Evolutionary conservation across 1,284 basidiomycete species (phyloP), one percentile per base, ranked within the genome.

Genomic region (Ganoderma meredithae): DNA sequence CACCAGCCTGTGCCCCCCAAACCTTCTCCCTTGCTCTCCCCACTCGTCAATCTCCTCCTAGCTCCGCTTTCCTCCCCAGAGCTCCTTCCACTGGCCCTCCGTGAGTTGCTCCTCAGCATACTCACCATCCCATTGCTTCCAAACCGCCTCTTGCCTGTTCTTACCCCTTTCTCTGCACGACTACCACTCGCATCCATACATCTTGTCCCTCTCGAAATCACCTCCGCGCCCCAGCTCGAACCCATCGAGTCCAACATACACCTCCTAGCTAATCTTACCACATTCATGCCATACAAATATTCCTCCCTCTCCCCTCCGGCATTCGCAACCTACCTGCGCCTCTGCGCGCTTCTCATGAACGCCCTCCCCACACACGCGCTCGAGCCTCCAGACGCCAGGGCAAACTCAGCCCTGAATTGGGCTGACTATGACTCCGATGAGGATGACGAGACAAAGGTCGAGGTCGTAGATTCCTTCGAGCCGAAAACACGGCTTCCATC

Each of bases 51-150:
- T 6, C 79, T 88, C n/a, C 65, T 81, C 27, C 83, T 79, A 0
- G 77, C 77, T 15, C 82, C 85, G 3, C 77, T 87, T 15, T 75
- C 79, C 15, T 47, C 76, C 0, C 56, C 76, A 15, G 77, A 80
- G 0, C 74, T 81, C 1, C 77, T 80, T 55, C 64, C 66, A 5
- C 67, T 73, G 36, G 64, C 71, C n/a, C 65, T 76, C n/a, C 74
- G 75, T 22, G 77, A 78, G 22, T 74, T 90, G 47, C 71, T 89
- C 53, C 74, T 78, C 4, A 77, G 82, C 66, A 86, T 94, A 64
- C 80, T 93, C 63, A 84, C 88, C 7, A 84, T 93, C 58, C 88
- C 88, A 0, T 79, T 90, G 0, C 83, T 94, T 1, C 91, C 88
- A 1, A 90, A 93, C 76, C 88, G 90, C 9, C 80, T 94, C 31